A percentile compares a stretch with the other conserved stretches of the same genome.
phyloP scores from a whole-genome alignment of 1,284 basidiomycete genomes.

The Agaricales sp. region DNA sequence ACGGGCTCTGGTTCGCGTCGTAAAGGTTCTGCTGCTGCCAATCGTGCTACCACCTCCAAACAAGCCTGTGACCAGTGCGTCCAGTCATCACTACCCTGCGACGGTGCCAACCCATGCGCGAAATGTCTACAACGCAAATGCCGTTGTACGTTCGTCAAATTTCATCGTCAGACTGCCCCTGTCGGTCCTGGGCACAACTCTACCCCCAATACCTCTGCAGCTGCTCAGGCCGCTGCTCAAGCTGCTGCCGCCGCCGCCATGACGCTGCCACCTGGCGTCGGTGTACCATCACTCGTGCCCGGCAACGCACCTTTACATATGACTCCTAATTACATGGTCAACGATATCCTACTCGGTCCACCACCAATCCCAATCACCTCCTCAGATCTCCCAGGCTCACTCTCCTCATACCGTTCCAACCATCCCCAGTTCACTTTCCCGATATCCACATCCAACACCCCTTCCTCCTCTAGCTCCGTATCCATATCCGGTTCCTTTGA shows the following conservation, averaged over 20 bases:
- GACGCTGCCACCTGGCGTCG: constrained; percentile 4
- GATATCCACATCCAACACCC: constrained; percentile 24
- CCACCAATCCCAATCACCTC: constrained; percentile 18
- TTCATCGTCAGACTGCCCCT: constrained; percentile 72
- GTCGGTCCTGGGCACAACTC: constrained; percentile 54
- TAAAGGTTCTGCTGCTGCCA: constrained; percentile 50
- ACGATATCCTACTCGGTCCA: constrained; percentile 26
- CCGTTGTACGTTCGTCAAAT: constrained; percentile 78
- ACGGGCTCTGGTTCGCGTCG: constrained; percentile 18
- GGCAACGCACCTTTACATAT: constrained; percentile 12
- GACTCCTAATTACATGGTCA: constrained; percentile 11
- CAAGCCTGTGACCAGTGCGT: constrained; percentile 85
- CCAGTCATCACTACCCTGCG: constrained; percentile 69
- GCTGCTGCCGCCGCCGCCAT: constrained; percentile 3
- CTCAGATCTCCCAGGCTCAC: constrained; percentile 19
- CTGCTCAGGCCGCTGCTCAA: background rate
- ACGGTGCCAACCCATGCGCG: constrained; percentile 74
- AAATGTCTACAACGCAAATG: constrained; percentile 71
- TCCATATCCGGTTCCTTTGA: constrained; percentile 11
- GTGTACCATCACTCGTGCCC: constrained; percentile 2
- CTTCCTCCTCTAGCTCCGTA: constrained; percentile 8
- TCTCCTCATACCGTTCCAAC: too few species aligned
- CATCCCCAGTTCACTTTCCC: too few species aligned
- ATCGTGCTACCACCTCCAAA: constrained; percentile 65
- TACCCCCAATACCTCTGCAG: constrained; percentile 11